Evolutionary conservation across 352 stramenopile genomes (phyloP), one percentile per base, ranked within the genome.

Genomic region (Albugo candida): DNA sequence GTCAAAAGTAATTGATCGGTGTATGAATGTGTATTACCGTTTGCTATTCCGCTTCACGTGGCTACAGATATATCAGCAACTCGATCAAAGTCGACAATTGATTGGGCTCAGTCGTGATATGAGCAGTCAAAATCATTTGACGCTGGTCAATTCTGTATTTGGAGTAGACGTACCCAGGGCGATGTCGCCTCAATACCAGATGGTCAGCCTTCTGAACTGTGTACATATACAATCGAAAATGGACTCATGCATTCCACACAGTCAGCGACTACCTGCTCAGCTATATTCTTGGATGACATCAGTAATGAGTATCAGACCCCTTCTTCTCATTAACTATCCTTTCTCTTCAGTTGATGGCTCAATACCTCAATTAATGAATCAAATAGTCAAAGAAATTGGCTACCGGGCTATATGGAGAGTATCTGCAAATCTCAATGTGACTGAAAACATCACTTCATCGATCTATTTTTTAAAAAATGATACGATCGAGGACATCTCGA

Each of bases 111-210:
- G 57, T 4, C 81, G 81, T 38, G 45, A 70, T 36, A 60, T 78
- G 24, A 55, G 79, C 38, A 67, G 70, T 49, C 65, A 66, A 20
- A 56, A 76, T 21, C 54, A 60, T 31, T 63, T 92, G 31, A 75
- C 92, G 41, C 59, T 93, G 27, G 71, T 75, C 41, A 87, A 84
- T 49, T 85, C 78, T 17, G 63, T 81, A 34, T 85, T 93, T 41
- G 81, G 81, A 4, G 59, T 92, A 55, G 81, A 93, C 41, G 62
- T 83, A 18, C 55, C 81, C 11, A 67, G 81, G 5, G 70, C 76
- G 5, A 69, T 93, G 21, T 53, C 69, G 14, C 78, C 78, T 27
- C 65, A 91, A 41, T 83, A 89, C 41, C 69, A 70, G 38, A 67
- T 93, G 57, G 62, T 93, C 36, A 65, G 68, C 2, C 58, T 82